These are phyloP conservation scores for Paradendryphiella salina DNA, from an alignment of 2,329 filamentous ascomycete species.

Conservation along the genomic window DNA sequence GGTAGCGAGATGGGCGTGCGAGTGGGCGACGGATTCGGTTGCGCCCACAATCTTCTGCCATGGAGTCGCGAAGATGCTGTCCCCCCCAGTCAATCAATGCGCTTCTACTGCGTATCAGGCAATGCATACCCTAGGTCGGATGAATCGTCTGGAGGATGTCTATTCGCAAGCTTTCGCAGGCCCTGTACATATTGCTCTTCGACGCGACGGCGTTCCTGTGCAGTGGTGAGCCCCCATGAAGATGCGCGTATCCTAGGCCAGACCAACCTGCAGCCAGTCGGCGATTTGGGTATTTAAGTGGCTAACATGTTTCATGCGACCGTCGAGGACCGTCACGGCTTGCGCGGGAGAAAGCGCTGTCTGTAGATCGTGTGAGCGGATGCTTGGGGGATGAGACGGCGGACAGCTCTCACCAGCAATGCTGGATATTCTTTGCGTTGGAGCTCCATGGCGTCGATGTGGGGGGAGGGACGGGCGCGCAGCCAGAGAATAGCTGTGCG, in stretches of 20 bases:
- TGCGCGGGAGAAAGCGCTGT: slow-evolving; percentile 77
- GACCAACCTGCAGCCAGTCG: slow-evolving; percentile 91
- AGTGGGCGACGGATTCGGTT: slow-evolving; percentile 77
- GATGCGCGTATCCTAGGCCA: slow-evolving; percentile 1
- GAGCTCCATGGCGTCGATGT: slow-evolving; percentile 57
- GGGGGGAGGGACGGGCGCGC: slow-evolving; percentile 29
- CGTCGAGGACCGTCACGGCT: slow-evolving; percentile 79
- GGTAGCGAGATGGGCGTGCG: slow-evolving; percentile 77
- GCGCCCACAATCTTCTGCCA: slow-evolving; percentile 87
- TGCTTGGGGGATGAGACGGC: slow-evolving; percentile 17
- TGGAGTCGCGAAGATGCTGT: slow-evolving; percentile 83
- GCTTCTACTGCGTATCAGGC: neutral
- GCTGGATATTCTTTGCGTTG: slow-evolving; percentile 89
- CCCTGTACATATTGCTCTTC: slow-evolving; percentile 87
- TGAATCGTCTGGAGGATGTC: slow-evolving; percentile 71
- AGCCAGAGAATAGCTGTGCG: slow-evolving; percentile 28
- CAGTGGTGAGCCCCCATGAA: slow-evolving; percentile 26
- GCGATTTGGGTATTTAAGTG: slow-evolving; percentile 89
- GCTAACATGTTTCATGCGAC: slow-evolving; percentile 83
- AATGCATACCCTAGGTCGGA: slow-evolving; percentile 80
- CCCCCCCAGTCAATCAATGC: slow-evolving; percentile 28
- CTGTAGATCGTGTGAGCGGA: slow-evolving; percentile 55
- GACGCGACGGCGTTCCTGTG: slow-evolving; percentile 84
- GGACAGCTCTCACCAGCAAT: slow-evolving; percentile 71
- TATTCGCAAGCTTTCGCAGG: slow-evolving; percentile 77